Evolutionary conservation across 2,329 filamentous ascomycete genomes (phyloP), one percentile per base, ranked within the genome.

Genomic region (Xylariaceae sp.): DNA sequence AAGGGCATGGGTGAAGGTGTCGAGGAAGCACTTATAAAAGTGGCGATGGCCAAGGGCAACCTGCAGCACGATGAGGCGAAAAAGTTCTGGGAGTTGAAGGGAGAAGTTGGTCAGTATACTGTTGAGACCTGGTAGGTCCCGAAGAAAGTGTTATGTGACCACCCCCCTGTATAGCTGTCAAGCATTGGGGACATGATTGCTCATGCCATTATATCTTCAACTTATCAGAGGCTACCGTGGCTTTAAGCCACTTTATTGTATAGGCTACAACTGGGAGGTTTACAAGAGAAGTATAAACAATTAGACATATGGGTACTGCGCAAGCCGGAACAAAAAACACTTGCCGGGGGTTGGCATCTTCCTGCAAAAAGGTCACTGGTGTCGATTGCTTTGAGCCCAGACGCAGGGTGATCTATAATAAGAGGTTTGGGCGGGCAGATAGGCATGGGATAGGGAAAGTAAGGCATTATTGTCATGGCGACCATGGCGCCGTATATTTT

Each of bases 1-100:
- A 92, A 91, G 76, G 94, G 94, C 51, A 99, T 99, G 94, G 94
- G 94, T 55, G 94, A 97, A 73, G 94, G 94, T 37, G 94, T 99
- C 3, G 89, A 97, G 70, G 81, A 86, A 40, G 90, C 93, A 0
- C 79, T 99, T 11, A 79, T 97, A 21, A 89, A 96, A 59, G 92
- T 97, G 1, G 91, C 92, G 45, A 96, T 96, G 87, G 79, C 86
- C 61, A 97, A 96, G 80, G 94, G 93, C 9, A 92, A 92, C 66
- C 75, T 99, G 45, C 88, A 91, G 69, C 78, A 81, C 18, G 86
- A 92, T 26, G 91, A 96, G 70, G 93, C 94, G 2, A 80, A 82
- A 69, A 84, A 88, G 60, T 99, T 97, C 72, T 97, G 94, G 94
- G 77, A 86, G 39, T 81, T 90, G 64, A 97, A 97, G 85, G 93